Evolutionary conservation across 345 rosid genomes (phyloP), one percentile per base, ranked within the genome.

Genomic region (Linum trigynum): DNA sequence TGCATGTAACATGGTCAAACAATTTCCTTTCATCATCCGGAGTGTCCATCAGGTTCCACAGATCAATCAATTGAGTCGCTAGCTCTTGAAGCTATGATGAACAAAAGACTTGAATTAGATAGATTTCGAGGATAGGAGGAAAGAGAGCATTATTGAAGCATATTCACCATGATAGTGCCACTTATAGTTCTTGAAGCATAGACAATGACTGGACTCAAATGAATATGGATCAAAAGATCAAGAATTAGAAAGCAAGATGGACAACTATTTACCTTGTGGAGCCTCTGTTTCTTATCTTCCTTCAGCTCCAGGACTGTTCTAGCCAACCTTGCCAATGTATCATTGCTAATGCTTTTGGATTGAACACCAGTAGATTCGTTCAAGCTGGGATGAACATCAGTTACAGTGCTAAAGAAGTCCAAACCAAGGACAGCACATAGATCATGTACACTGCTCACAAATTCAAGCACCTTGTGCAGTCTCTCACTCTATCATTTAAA

Each of bases 21-120:
- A 87, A 75, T 64, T 73, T 77, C 67, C 99, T 81, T 65, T 91
- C 99, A 73, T 95, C 98, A n/a, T 59, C 79, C 4, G 96, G 82
- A 50, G 98, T 91, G 69, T 95, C 99, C 99, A 95, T 91, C 77
- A 91, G 84, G 76, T 91, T 91, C 99, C 99, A 95, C 42, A 91
- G 86, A 68, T 95, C 99, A 79, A 77, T 75, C 57, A 95, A 78
- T 76, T 88, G 96, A 67, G 83, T 78, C 51, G 94, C 90, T 42
- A 89, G 83, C 76, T 95, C 97, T 87, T 95, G 97, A 74, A 95
- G 97, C 99, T 94, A 87, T 45, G 32, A 23, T 23, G 56, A 57
- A 17, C 15, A 41, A 58, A 50, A 7, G 23, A 37, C 15, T 55
- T 17, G n/a, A 38, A 51, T n/a, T 63, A 1, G 38, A 42, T 37